Base-by-base conservation (phyloP, 2,329 filamentous ascomycete species). In the Diaporthe sp. region DNA sequence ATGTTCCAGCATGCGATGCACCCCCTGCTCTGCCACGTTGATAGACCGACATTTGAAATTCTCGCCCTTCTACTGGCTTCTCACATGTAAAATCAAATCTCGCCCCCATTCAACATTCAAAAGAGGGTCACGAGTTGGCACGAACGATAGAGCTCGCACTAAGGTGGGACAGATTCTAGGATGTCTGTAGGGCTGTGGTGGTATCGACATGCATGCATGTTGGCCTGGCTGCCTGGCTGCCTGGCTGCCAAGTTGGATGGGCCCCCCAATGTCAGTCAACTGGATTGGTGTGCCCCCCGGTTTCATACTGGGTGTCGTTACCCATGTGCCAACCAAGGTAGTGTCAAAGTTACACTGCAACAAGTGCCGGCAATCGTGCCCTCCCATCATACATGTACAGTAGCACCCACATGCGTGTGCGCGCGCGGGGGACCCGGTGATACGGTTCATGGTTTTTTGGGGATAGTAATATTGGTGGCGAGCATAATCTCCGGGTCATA, bases 341-440 rank as follows among this genome's bases (percentile, higher is more conserved):
- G 44, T 22, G 32, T 39, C 44, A 17, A 51, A 68, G 63, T 68
- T 53, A 53, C 44, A 39, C 47, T 68, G 63, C 32, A 39, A 53
- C 32, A 50, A 35, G 4, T 50, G 47, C 44, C 32, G 15, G 63
- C 35, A 15, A 53, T 53, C 47, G 22, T 51, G 30, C n/a, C n/a
- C n/a, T 15, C 44, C 15, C 47, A 6, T 39, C 47, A 7, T 22
- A 39, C 13, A 25, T 2, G 17, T 30, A 51, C 42, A 32, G 44
- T 66, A 37, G 44, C 42, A 51, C 25, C 44, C 13, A 35, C 10
- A 15, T 10, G 8, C 17, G 37, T 32, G 59, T 39, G 32, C 19
- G 61, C 27, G 22, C 51, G 27, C 19, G n/a, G 12, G 55, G 61
- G 42, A 25, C 32, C 27, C 42, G 27, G 42, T 32, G 17, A 9